Conservation (phyloP, 257 asterid genomes). For the Nicotiana undulata region DNA sequence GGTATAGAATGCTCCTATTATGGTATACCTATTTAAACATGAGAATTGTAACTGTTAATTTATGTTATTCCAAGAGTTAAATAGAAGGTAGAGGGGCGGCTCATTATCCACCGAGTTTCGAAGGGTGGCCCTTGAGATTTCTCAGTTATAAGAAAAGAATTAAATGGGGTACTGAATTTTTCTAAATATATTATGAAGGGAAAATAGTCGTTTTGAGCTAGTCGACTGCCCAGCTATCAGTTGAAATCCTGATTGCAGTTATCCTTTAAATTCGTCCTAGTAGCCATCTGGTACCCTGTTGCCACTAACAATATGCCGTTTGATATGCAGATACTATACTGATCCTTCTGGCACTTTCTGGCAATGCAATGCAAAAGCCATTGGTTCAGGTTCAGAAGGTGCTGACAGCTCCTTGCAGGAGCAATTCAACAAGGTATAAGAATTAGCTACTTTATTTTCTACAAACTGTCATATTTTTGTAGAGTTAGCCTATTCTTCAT, state of each 20-base stretch:
- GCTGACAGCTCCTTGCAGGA: conserved; percentile 99
- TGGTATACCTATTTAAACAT: neutral
- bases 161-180: neutral
- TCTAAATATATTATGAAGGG: neutral
- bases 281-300: neutral
- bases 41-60: neutral
- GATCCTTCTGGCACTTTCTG: conserved; percentile 97
- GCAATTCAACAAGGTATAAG: conserved; percentile 70
- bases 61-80: neutral
- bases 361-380: conserved; percentile 95
- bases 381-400: conserved; percentile 97
- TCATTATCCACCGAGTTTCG: no score
- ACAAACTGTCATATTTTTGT: neutral
- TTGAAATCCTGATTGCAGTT: neutral
- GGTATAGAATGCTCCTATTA: neutral
- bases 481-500: neutral
- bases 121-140: no score
- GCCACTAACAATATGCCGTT: neutral
- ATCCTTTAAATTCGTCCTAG: neutral
- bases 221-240: neutral
- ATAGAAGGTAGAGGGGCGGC: neutral
- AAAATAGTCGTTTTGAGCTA: neutral
- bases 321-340: conserved; percentile 55
- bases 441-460: neutral
- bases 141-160: neutral